These are phyloP conservation scores for Saitozyma sp. DNA, from an alignment of 768 basidiomycete genomes.

Conservation along the genomic window DNA sequence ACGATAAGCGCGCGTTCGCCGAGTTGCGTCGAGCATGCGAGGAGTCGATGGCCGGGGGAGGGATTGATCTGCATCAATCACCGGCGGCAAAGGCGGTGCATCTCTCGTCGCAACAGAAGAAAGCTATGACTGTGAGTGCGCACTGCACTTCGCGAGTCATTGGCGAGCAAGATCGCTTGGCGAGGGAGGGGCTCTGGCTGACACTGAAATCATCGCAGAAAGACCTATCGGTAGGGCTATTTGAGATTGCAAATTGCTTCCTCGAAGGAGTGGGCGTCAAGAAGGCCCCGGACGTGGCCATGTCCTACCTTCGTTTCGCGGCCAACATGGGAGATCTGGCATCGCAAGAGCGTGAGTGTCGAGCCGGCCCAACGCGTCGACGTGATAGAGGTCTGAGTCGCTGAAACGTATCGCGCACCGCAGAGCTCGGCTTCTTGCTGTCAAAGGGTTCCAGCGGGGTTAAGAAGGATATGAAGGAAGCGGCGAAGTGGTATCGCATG, in stretches of 20 bases:
- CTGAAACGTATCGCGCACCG: background rate
- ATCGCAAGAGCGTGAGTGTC: slow-evolving; percentile 47
- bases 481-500: slow-evolving; percentile 51
- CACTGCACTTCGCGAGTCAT: slow-evolving; percentile 7
- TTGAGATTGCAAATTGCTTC: slow-evolving; percentile 50
- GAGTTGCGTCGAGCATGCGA: slow-evolving; percentile 47
- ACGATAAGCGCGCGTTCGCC: slow-evolving; percentile 43
- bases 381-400: background rate
- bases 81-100: slow-evolving; percentile 11
- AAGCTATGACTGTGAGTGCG: slow-evolving; percentile 29
- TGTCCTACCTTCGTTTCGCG: slow-evolving; percentile 44
- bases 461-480: slow-evolving; percentile 53
- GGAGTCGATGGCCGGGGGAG: slow-evolving; percentile 28
- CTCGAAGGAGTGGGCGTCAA: slow-evolving; percentile 49
- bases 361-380: no score
- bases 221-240: slow-evolving; percentile 47
- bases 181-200: no score
- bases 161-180: background rate
- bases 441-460: slow-evolving; percentile 45
- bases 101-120: slow-evolving; percentile 27
- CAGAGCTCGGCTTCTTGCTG: slow-evolving; percentile 49
- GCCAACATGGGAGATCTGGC: slow-evolving; percentile 49
- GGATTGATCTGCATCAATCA: slow-evolving; percentile 29
- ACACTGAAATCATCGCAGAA: slow-evolving; percentile 15
- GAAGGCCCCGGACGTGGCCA: slow-evolving; percentile 41